phyloP scores from a whole-genome alignment of 1,284 basidiomycete species.

The Cutaneotrichosporon dermatis region DNA sequence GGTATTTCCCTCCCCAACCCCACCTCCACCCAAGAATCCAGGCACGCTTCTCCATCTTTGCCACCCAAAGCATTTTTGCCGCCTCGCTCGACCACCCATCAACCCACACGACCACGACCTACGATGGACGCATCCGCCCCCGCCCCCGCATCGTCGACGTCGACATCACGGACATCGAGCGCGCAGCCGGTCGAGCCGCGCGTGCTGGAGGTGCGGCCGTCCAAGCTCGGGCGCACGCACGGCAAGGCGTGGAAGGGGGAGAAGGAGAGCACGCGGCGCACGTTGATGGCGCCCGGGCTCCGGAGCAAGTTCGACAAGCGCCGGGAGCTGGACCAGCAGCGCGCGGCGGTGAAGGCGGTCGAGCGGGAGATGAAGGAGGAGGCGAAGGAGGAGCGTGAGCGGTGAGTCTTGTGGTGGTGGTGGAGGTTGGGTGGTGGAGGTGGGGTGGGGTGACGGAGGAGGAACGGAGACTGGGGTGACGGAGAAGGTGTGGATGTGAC shows the following conservation, averaged over 20 bases:
- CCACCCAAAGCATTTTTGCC: no score
- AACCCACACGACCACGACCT: background rate
- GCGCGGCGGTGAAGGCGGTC: conserved; percentile 39
- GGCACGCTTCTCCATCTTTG: no score
- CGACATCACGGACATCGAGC: background rate
- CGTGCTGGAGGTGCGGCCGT: conserved; percentile 18
- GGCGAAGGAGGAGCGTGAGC: conserved; percentile 38
- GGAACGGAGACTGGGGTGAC: background rate
- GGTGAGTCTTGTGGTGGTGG: conserved; percentile 29
- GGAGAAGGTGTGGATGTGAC: background rate
- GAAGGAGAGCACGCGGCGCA: conserved; percentile 39
- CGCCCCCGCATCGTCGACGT: background rate
- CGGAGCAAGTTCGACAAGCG: conserved; percentile 43
- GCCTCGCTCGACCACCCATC: background rate
- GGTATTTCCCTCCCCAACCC: no score
- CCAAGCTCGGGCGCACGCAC: conserved; percentile 36
- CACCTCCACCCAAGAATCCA: no score
- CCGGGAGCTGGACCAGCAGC: conserved; percentile 38
- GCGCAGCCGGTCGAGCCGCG: background rate
- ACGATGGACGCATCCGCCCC: background rate
- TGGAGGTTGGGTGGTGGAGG: background rate
- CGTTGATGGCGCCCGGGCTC: conserved; percentile 35
- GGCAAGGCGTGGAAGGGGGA: conserved; percentile 47
- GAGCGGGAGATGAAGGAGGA: conserved; percentile 49
- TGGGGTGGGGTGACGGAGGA: background rate